These are phyloP conservation scores for Fusarium liriodendri DNA, from an alignment of 2,329 filamentous ascomycete genomes.

Conservation along the genomic window DNA sequence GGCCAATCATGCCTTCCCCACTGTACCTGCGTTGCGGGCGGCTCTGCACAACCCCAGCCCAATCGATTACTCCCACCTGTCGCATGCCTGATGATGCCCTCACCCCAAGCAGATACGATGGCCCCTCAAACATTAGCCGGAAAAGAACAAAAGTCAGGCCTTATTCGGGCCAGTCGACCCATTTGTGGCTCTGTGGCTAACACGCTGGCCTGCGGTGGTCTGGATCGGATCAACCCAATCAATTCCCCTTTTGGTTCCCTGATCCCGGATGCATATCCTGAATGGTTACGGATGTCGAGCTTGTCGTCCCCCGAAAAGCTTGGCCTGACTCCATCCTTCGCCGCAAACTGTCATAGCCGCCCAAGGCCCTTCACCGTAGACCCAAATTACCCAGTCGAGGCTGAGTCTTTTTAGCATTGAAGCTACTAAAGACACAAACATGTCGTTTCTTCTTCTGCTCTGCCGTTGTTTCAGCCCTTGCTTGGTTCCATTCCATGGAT, in stretches of 20 bases:
- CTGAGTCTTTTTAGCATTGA: slow-evolving; percentile 10
- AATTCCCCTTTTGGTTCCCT: slow-evolving; percentile 21
- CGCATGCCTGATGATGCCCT: slow-evolving; percentile 26
- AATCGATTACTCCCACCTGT: slow-evolving; percentile 18
- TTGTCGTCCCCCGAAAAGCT: slow-evolving; percentile 28
- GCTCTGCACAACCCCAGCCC: slow-evolving; percentile 16
- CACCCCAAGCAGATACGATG: slow-evolving; percentile 5
- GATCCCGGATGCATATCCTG: slow-evolving; percentile 5
- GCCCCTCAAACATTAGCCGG: neutral
- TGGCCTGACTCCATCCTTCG: slow-evolving; percentile 2
- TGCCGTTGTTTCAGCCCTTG: slow-evolving; percentile 1
- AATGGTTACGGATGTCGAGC: neutral
- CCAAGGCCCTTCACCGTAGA: slow-evolving; percentile 7
- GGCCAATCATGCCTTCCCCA: slow-evolving; percentile 40
- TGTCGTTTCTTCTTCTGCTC: slow-evolving; percentile 18
- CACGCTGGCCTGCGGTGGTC: slow-evolving; percentile 8
- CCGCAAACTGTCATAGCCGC: slow-evolving; percentile 24
- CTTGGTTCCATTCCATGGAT: neutral
- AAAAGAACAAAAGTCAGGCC: slow-evolving; percentile 6
- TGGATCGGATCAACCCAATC: slow-evolving; percentile 31
- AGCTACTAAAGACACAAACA: slow-evolving; percentile 24
- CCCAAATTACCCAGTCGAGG: slow-evolving; percentile 11
- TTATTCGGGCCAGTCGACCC: slow-evolving; percentile 19
- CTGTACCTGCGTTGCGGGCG: slow-evolving; percentile 31
- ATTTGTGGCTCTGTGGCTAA: slow-evolving; percentile 10